Evolutionary conservation across 1,284 basidiomycete species (phyloP).

Genomic region (Naganishia albida): DNA sequence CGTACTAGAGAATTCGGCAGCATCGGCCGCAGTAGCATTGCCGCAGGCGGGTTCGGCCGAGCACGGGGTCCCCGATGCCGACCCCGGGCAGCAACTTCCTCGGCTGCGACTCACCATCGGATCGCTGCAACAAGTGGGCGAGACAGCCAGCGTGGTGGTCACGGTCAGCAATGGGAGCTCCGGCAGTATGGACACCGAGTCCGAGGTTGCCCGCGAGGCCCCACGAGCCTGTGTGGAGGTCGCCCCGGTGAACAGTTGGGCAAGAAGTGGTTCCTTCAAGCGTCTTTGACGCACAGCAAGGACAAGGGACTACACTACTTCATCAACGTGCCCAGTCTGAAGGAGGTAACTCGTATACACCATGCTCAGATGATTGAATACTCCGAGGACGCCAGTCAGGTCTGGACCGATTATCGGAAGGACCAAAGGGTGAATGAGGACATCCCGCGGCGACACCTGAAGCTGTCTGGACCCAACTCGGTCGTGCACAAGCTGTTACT

Average conservation of each 20-base stretch:
- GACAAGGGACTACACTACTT: background rate
- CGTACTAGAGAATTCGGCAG: background rate
- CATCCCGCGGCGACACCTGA: background rate
- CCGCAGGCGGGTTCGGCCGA: background rate
- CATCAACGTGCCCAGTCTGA: background rate
- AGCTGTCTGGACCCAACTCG: background rate
- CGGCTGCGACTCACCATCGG: slow-evolving; percentile 2
- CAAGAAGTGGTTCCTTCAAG: background rate
- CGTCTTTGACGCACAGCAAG: background rate
- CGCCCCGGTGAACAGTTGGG: background rate
- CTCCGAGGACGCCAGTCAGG: background rate
- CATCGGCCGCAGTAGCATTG: background rate
- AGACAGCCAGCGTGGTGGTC: background rate
- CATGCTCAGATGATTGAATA: background rate
- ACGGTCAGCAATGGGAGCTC: background rate
- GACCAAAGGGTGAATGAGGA: background rate
- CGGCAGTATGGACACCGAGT: background rate
- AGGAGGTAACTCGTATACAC: background rate
- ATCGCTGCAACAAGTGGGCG: background rate
- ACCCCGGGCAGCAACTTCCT: background rate
- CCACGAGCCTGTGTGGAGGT: background rate
- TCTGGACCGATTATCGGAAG: background rate
- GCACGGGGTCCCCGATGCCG: background rate
- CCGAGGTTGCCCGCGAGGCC: background rate
- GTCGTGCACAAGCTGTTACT: background rate